Evolutionary conservation across 352 stramenopile genomes (phyloP), one percentile per base, ranked within the genome.

Genomic region (Pythium dissotocum): DNA sequence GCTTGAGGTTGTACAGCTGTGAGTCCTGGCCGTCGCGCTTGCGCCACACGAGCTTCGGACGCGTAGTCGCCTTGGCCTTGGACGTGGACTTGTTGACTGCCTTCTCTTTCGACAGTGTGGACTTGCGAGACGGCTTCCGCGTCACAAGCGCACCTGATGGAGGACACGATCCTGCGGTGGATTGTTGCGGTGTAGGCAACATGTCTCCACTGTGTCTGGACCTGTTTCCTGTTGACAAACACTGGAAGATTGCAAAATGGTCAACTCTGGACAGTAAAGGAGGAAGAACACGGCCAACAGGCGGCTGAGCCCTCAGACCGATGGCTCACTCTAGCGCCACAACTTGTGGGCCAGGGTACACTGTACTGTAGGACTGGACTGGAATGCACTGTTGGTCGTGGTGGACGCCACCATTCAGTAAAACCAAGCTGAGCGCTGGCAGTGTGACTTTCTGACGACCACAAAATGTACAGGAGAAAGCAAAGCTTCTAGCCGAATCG

Each of bases 1-100:
- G 55, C 55, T 63, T 35, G 10, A 70, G 48, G 38, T 70, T 70
- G 63, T 63, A 70, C 4, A 70, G 44, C 21, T 55, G 36, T 38
- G 62, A 69, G 53, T 62, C 48, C 26, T 70, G 26, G 42, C n/a
- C 13, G 24, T 70, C 55, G 6, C 63, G 54, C 38, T 61, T 62
- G 6, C 62, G 62, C 62, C 62, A 69, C 36, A 54, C 28, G 26
- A 63, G 28, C 57, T 54, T 63, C 0, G 57, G 38, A 4, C 57
- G 56, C 18, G 13, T 24, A 2, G 21, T 4, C 30, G 53, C 14
- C 30, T 64, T 69, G 6, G 46, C 28, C 10, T 51, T 63, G 51
- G 52, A 2, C 36, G 28, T 30, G 28, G 28, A 30, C 28, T 30
- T 18, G 24, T 60, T 67, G 18, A 16, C 7, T n/a, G 18, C 21